Evolutionary conservation across 179 eudicot species (phyloP), one percentile per base, ranked within the genome.

Genomic region (Pouteria campechiana): DNA sequence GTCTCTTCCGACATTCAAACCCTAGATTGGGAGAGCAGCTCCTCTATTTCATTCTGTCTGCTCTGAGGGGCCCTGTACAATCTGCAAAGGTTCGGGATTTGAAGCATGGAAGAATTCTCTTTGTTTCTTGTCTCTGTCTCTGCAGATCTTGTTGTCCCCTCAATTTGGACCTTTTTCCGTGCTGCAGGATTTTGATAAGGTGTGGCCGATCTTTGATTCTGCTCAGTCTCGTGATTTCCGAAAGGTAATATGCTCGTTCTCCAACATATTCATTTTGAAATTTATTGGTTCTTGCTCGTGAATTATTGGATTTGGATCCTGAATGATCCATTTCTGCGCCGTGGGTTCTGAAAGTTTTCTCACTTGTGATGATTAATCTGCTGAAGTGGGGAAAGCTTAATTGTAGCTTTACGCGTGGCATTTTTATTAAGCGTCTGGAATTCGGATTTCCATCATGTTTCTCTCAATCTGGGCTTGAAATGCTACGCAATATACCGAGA

Each of bases 1-100:
- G 98, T 0, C 69, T 79, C 11, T 90, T 90, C 49, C 96, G 94
- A 3, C 98, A 90, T 52, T 90, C 98, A 5, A 90, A 90, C 76
- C 96, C 98, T 61, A 90, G 86, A 71, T 73, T 90, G 54, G 98
- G 98, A 49, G 94, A 90, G 57, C 98, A 86, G 61, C 96, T 90
- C 47, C 77, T 90, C 28, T 82, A 74, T 74, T 90, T 90, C 67
- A 70, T 90, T 19, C 57, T 90, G 6, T 82, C 98, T 9, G 81
- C 96, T 35, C 90, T 90, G 2, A 50, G 96, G 11, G 98, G 98
- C 11, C 96, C 94, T 7, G 54, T 46, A 49, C 97, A 88, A 60
- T 88, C 94, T 25, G 75, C 97, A 10, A 90, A 90, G 70, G 97
- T 75, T 43, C 23, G n/a, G n/a, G n/a, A n/a, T n/a, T n/a, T n/a